Evolutionary conservation across 2,329 filamentous ascomycete species (phyloP).

Genomic region (Onygenales sp.): DNA sequence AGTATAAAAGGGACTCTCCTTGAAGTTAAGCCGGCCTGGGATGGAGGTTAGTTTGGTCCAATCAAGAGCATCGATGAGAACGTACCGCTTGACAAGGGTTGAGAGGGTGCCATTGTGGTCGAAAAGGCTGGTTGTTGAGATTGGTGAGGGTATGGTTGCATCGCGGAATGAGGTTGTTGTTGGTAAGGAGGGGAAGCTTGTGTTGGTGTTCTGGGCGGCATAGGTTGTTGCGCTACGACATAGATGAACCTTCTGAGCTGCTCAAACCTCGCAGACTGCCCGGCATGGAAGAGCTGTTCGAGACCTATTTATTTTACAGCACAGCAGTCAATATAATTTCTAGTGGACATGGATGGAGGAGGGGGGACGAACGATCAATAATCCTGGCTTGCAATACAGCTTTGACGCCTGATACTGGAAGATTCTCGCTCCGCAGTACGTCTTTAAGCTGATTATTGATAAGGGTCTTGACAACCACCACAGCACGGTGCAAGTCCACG

Average conservation of each 20-base stretch:
- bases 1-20: slow-evolving; percentile 77
- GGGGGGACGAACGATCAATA: slow-evolving; percentile 56
- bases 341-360: background rate
- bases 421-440: slow-evolving; percentile 64
- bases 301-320: slow-evolving; percentile 15
- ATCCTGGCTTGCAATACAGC: slow-evolving; percentile 70
- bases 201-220: slow-evolving; percentile 18
- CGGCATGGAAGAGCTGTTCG: slow-evolving; percentile 17
- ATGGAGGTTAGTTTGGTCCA: background rate
- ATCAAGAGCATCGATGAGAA: slow-evolving; percentile 1
- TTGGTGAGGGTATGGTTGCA: slow-evolving; percentile 13
- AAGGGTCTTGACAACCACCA: slow-evolving; percentile 43
- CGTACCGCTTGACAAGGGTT: slow-evolving; percentile 21
- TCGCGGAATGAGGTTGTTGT: slow-evolving; percentile 18
- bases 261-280: slow-evolving; percentile 21
- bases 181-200: slow-evolving; percentile 14
- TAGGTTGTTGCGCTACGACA: slow-evolving; percentile 17
- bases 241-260: slow-evolving; percentile 24
- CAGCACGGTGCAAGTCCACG: slow-evolving; percentile 33
- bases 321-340: background rate
- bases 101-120: slow-evolving; percentile 22
- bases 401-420: slow-evolving; percentile 78
- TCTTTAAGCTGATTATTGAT: slow-evolving; percentile 61
- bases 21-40: slow-evolving; percentile 48
- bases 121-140: slow-evolving; percentile 18